These are phyloP conservation scores for Adansonia grandidieri DNA, from an alignment of 441 rosid genomes.

Conservation along the genomic window DNA sequence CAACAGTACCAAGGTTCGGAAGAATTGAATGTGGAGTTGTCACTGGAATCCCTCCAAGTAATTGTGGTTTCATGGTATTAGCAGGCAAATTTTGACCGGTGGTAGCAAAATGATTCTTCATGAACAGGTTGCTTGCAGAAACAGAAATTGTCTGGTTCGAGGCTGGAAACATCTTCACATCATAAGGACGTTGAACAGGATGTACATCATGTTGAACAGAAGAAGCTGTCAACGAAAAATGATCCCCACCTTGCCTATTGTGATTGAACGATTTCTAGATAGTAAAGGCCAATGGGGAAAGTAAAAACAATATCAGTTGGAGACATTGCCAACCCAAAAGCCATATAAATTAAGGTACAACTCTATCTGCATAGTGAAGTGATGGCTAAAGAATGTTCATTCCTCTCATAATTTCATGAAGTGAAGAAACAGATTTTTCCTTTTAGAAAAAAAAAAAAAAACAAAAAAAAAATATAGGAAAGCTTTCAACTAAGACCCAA, in stretches of 20 bases:
- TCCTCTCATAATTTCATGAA: not conserved
- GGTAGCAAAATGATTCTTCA: conserved; percentile 39
- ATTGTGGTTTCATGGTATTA: conserved; percentile 40
- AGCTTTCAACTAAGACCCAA: no score
- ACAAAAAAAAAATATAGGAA: not conserved
- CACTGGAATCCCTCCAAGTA: conserved; percentile 52
- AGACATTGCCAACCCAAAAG: not conserved
- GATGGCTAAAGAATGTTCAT: not conserved
- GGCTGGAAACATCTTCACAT: conserved; percentile 44
- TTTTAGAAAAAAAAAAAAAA: not conserved
- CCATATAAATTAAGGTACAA: not conserved
- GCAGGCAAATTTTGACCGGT: conserved; percentile 34
- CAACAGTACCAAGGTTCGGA: conserved; percentile 39
- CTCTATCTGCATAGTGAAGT: not conserved
- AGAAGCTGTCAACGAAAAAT: conserved; percentile 40
- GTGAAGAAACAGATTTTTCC: not conserved
- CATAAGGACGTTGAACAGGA: conserved; percentile 31
- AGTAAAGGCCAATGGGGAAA: conserved; percentile 28
- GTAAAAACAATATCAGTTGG: conserved; percentile 27
- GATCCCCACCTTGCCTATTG: conserved; percentile 38
- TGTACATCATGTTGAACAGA: conserved; percentile 41
- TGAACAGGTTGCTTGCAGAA: conserved; percentile 37
- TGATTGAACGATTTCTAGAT: conserved; percentile 45
- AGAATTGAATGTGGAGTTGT: conserved; percentile 40
- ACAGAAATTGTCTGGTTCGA: conserved; percentile 36